A percentile compares a stretch with the other conserved stretches of the same genome.
Evolutionary conservation across 75 land plant species (phyloP).

Genomic region (Ceratopteris richardii): DNA sequence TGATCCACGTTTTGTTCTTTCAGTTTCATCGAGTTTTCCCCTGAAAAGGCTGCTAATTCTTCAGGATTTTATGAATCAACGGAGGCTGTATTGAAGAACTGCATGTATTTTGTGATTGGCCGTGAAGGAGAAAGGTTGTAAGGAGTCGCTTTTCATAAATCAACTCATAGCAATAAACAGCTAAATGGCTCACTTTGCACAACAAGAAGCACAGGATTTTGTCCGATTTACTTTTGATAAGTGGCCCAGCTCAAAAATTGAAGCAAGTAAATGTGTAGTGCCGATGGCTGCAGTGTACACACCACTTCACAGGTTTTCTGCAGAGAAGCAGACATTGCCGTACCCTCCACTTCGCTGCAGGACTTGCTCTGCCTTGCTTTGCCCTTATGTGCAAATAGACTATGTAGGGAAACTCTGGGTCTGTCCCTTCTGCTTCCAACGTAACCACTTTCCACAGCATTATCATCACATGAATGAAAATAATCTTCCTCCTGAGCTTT

Average conservation of each 20-base stretch:
- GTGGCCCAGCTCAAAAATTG: conserved; percentile 84
- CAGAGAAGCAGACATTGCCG: conserved; percentile 49
- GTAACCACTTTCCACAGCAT: conserved; percentile 80
- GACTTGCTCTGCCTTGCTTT: conserved; percentile 61
- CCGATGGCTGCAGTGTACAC: conserved; percentile 79
- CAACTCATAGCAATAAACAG: too few relatives aligned
- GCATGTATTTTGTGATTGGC: too few relatives aligned
- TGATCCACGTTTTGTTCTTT: too few relatives aligned
- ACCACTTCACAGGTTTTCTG: conserved; percentile 59
- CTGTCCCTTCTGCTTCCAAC: conserved; percentile 85
- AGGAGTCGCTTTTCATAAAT: too few relatives aligned
- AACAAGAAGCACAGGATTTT: conserved; percentile 61
- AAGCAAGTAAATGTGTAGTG: conserved; percentile 88
- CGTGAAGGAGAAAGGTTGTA: too few relatives aligned
- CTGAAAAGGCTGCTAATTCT: too few relatives aligned
- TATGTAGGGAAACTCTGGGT: conserved; percentile 87
- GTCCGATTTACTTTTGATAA: conserved; percentile 88
- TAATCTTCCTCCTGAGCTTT: conserved; percentile 82
- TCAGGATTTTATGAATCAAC: too few relatives aligned
- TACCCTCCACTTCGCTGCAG: conserved; percentile 87
- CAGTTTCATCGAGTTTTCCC: too few relatives aligned
- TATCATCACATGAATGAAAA: conserved; percentile 53
- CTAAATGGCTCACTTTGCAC: conserved; percentile 40
- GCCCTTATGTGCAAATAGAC: conserved; percentile 70
- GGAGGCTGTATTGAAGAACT: too few relatives aligned